Base-by-base conservation (phyloP, 2,329 filamentous ascomycete genomes). In the Pseudonectria foliicola region DNA sequence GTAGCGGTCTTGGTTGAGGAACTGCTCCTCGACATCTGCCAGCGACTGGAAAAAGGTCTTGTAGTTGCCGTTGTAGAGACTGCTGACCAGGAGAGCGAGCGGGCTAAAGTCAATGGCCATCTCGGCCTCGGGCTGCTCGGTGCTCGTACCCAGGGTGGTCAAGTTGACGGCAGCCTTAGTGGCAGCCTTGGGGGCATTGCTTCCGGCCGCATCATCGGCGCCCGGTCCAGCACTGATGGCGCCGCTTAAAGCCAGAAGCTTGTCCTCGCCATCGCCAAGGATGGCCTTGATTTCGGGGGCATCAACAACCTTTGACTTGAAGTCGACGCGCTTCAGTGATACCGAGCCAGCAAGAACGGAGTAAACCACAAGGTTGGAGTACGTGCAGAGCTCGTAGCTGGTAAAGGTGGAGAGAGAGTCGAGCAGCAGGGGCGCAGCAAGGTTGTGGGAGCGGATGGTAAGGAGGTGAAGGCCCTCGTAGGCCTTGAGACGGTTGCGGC, bases 221-320 rank as follows among this genome's bases (percentile, higher is more conserved):
- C 84, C 80, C 2, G 85, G 85, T 1, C 89, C 87, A 4, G 87
- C 82, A 2, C 87, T 92, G 35, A 88, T 67, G 23, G 83, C 81
- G 13, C 89, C 88, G 21, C 81, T 80, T 14, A 95, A 69, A 1
- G 87, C 88, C 23, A 87, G 73, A 35, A 95, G 69, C 64, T 90
- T 90, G 56, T 95, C 89, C 52, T 93, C 85, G 15, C 82, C 82
- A 49, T 90, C 82, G 39, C 90, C 92, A 15, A 98, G 77, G 45
- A 98, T 93, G 25, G 92, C 92, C 67, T 92, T 94, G 67, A 98
- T 95, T 67, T 98, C 92, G 10, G 92, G 90, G 7, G 92, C 92
- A 61, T 98, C 92, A 27, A 98, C 90, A 16, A 98, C 92, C 71
- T 96, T 96, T 47, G 85, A 85, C 73, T 98, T 98, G 76, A 98